Evolutionary conservation across 768 basidiomycete genomes (phyloP).

Genomic region (Cyclocybe cylindracea): DNA sequence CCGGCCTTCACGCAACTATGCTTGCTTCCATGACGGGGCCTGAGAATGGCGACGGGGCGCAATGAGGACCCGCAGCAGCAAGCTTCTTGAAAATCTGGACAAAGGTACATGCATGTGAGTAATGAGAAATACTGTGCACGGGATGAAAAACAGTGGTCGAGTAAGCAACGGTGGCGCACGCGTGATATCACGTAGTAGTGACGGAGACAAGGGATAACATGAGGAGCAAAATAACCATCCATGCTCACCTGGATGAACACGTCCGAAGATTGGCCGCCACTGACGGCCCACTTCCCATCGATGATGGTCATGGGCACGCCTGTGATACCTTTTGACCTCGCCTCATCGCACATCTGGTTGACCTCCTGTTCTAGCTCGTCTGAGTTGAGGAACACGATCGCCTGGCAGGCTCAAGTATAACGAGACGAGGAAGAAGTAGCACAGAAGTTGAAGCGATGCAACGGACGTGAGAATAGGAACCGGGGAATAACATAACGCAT

Average conservation of each 20-base stretch:
- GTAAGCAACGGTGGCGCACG: constrained; percentile 2
- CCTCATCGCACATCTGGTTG: constrained; percentile 58
- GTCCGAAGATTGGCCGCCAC: constrained; percentile 72
- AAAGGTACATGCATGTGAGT: not conserved
- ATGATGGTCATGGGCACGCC: constrained; percentile 84
- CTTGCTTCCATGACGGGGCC: constrained; percentile 32
- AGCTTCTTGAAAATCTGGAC: constrained; percentile 53
- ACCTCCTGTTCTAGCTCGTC: constrained; percentile 69
- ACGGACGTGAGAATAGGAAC: not conserved
- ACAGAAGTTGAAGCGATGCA: not conserved
- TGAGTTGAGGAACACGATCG: constrained; percentile 61
- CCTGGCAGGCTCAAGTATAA: constrained; percentile 35
- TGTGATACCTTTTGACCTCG: constrained; percentile 65
- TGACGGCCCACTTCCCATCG: constrained; percentile 76
- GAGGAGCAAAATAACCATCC: constrained; percentile 18
- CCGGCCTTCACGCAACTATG: constrained; percentile 20
- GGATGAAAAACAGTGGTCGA: not conserved
- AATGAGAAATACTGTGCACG: not conserved
- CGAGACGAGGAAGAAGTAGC: not conserved
- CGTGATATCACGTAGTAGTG: not conserved
- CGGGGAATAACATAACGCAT: not conserved
- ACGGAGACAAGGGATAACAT: not conserved
- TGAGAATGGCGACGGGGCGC: constrained; percentile 35
- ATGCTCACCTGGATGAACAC: constrained; percentile 57
- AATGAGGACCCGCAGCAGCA: constrained; percentile 35